These are phyloP conservation scores for Beauveria bassiana DNA, from an alignment of 2,329 filamentous ascomycete species.

Conservation along the genomic window DNA sequence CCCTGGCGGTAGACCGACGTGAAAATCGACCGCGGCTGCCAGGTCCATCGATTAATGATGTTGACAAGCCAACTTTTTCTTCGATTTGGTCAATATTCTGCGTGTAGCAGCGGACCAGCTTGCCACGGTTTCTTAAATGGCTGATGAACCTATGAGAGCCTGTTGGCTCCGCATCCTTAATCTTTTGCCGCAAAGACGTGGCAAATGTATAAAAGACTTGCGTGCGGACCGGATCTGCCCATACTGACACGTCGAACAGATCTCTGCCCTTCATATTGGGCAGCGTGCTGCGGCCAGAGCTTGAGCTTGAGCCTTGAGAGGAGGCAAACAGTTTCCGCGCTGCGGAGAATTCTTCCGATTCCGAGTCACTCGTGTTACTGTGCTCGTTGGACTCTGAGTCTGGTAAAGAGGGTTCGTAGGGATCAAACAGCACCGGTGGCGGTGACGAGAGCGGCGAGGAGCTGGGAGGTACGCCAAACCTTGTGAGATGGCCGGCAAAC, in stretches of 20 bases:
- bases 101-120: constrained; percentile 64
- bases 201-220: constrained; percentile 68
- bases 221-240: constrained; percentile 59
- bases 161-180: constrained; percentile 55
- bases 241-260: constrained; percentile 63
- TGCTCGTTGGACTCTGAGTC: constrained; percentile 27
- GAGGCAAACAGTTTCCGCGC: constrained; percentile 30
- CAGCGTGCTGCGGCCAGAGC: constrained; percentile 28
- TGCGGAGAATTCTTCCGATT: constrained; percentile 36
- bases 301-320: constrained; percentile 31
- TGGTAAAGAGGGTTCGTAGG: constrained; percentile 33
- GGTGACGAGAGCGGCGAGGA: constrained; percentile 53
- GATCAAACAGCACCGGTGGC: constrained; percentile 44
- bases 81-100: constrained; percentile 72
- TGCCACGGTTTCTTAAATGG: constrained; percentile 57
- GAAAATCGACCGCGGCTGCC: constrained; percentile 55
- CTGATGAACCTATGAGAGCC: constrained; percentile 62
- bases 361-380: constrained; percentile 34
- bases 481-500: constrained; percentile 16
- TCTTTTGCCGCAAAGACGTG: constrained; percentile 57
- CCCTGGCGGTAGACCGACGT: constrained; percentile 33
- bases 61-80: constrained; percentile 59
- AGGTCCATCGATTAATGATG: constrained; percentile 52
- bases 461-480: constrained; percentile 22
- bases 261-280: constrained; percentile 64